phyloP scores from a whole-genome alignment of 2,329 filamentous ascomycete genomes.

The Neonectria magnoliae region DNA sequence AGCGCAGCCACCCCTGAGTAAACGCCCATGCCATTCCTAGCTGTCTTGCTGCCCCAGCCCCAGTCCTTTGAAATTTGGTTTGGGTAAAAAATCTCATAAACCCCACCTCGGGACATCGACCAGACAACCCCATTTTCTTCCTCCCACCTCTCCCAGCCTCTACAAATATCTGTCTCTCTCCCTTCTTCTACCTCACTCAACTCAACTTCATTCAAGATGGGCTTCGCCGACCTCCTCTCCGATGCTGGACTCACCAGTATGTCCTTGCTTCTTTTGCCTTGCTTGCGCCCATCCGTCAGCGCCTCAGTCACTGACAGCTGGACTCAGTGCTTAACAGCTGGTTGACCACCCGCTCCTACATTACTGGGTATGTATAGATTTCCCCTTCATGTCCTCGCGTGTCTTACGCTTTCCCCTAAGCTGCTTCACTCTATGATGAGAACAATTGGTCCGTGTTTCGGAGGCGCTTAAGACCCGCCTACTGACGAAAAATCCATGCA shows the following conservation, averaged over 20 bases:
- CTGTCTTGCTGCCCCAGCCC: slow-evolving; percentile 35
- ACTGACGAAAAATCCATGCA: slow-evolving; percentile 80
- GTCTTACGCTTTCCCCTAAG: background rate
- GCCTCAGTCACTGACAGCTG: slow-evolving; percentile 47
- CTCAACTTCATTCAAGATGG: slow-evolving; percentile 63
- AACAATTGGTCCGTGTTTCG: slow-evolving; percentile 95
- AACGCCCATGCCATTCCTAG: slow-evolving; percentile 28
- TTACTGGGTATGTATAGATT: slow-evolving; percentile 75
- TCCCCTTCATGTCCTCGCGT: background rate
- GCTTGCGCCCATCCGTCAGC: slow-evolving; percentile 38
- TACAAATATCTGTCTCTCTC: slow-evolving; percentile 42
- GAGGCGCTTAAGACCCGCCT: slow-evolving; percentile 92
- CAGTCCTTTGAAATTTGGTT: slow-evolving; percentile 40
- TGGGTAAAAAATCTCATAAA: slow-evolving; percentile 53
- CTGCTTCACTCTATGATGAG: slow-evolving; percentile 68
- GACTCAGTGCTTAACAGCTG: slow-evolving; percentile 74
- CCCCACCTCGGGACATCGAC: slow-evolving; percentile 53
- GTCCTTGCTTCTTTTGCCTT: slow-evolving; percentile 43
- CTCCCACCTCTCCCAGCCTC: slow-evolving; percentile 42
- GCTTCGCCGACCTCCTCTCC: slow-evolving; percentile 74
- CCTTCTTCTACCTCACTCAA: slow-evolving; percentile 35
- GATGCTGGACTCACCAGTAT: slow-evolving; percentile 68
- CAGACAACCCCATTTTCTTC: slow-evolving; percentile 50
- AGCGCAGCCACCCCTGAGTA: slow-evolving; percentile 34
- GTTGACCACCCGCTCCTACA: slow-evolving; percentile 81